These are phyloP conservation scores for Colletotrichum tamarilloi DNA, from an alignment of 2,329 filamentous ascomycete genomes.

Conservation along the genomic window DNA sequence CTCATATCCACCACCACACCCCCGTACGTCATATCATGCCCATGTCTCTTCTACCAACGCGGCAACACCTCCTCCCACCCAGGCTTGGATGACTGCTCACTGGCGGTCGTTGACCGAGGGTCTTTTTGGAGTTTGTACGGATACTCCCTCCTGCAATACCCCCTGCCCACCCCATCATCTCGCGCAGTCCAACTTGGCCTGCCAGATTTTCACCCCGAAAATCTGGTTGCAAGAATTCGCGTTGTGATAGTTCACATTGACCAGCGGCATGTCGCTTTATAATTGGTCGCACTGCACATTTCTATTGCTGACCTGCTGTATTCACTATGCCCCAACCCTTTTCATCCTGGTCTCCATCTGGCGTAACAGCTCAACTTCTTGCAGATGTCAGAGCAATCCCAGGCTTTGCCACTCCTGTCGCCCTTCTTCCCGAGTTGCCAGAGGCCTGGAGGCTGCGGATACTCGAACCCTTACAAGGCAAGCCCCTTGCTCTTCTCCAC, in stretches of 20 bases:
- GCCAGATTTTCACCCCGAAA: conserved; percentile 35
- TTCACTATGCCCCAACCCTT: not conserved
- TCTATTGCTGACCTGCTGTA: conserved; percentile 30
- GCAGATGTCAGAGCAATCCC: conserved; percentile 23
- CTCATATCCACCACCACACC: not conserved
- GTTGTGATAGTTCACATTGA: conserved; percentile 26
- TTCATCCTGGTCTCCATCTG: conserved; percentile 10
- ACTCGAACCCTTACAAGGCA: not conserved
- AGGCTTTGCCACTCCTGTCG: not conserved
- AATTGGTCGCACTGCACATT: conserved; percentile 22
- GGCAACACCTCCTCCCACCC: not conserved
- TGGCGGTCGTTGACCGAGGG: conserved; percentile 33
- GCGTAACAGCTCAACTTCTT: conserved; percentile 8
- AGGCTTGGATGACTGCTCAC: conserved; percentile 5
- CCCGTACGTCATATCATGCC: conserved; percentile 31
- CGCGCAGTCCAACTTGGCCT: conserved; percentile 21
- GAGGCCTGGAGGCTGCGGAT: not conserved
- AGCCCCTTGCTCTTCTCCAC: conserved; percentile 6
- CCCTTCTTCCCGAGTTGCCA: not conserved
- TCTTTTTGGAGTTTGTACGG: conserved; percentile 21
- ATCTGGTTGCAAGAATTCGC: conserved; percentile 22
- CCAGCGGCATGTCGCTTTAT: not conserved
- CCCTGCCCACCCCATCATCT: conserved; percentile 30
- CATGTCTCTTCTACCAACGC: conserved; percentile 8
- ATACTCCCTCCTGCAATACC: conserved; percentile 8